phyloP scores from a whole-genome alignment of 495 filamentous ascomycete genomes.

The Aspergillus leporis region DNA sequence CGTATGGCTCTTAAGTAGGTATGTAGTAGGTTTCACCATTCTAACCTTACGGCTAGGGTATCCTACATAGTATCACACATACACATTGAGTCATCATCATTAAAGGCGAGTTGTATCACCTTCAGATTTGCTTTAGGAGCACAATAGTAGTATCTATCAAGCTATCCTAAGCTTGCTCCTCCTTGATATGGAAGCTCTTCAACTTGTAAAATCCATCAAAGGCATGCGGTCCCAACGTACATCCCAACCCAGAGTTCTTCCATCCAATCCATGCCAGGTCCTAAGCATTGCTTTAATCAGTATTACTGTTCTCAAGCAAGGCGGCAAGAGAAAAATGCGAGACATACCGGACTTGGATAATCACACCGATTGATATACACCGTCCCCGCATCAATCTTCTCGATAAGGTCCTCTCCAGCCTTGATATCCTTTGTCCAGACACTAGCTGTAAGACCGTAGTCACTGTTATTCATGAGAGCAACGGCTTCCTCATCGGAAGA shows the following conservation, averaged over 20 bases:
- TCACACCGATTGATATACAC: constrained; percentile 96
- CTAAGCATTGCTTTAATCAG: constrained; percentile 44
- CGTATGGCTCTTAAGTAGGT: too few relatives aligned
- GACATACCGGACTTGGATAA: constrained; percentile 87
- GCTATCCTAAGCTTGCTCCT: constrained; percentile 34
- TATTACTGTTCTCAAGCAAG: constrained; percentile 1
- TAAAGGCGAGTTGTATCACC: background rate
- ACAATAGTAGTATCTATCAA: background rate
- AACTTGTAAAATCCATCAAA: constrained; percentile 95
- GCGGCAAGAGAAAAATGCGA: constrained; percentile 35
- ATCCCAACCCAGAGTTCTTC: constrained; percentile 93
- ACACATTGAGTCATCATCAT: too few relatives aligned
- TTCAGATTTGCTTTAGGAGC: too few relatives aligned
- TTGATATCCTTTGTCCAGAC: constrained; percentile 93
- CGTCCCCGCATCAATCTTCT: constrained; percentile 87
- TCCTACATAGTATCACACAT: too few relatives aligned
- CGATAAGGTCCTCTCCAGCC: constrained; percentile 73
- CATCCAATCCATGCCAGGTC: constrained; percentile 98
- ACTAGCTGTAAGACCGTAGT: constrained; percentile 93
- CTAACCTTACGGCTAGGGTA: too few relatives aligned
- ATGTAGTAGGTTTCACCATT: too few relatives aligned
- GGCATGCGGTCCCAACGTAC: constrained; percentile 83
- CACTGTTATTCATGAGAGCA: constrained; percentile 87
- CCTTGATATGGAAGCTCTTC: constrained; percentile 94
- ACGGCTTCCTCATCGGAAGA: constrained; percentile 80